Evolutionary conservation across 1,139 yeast species (phyloP).

Genomic region (Candida glucosophila): DNA sequence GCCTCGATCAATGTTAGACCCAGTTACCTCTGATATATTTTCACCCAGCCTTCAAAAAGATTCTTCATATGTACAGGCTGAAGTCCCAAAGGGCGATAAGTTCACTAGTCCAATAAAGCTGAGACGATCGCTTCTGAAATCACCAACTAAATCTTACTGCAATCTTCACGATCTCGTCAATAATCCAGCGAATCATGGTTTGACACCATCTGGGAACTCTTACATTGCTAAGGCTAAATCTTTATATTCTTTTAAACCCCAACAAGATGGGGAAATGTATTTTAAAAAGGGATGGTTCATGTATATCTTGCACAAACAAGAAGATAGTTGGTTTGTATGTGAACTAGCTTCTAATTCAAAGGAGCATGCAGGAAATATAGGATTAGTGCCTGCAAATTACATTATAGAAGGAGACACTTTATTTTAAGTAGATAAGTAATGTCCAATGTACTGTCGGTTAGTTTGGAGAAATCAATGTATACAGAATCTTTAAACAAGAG

Average conservation of each 20-base stretch:
- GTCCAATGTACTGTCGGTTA: too few species aligned
- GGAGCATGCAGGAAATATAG: conserved; percentile 39
- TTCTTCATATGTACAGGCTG: conserved; percentile 6
- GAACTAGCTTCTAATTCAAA: conserved; percentile 55
- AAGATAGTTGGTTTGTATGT: conserved; percentile 87
- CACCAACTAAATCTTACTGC: conserved; percentile 24
- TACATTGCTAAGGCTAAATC: conserved; percentile 59
- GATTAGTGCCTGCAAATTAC: conserved; percentile 80
- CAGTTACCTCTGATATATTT: too few species aligned
- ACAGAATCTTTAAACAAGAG: too few species aligned
- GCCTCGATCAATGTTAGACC: conserved; percentile 37
- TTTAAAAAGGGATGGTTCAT: conserved; percentile 73
- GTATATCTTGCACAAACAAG: conserved; percentile 64
- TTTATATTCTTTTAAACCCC: conserved; percentile 63
- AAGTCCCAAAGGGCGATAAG: too few species aligned
- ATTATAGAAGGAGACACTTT: conserved; percentile 25
- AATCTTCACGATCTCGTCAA: conserved; percentile 22
- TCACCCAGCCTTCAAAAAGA: too few species aligned
- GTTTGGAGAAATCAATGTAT: too few species aligned
- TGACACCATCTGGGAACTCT: conserved; percentile 34
- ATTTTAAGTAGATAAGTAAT: conserved; percentile 8
- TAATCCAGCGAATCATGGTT: conserved; percentile 9
- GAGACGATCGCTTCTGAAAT: conserved; percentile 18
- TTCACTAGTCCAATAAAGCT: too few species aligned
- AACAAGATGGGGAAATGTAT: conserved; percentile 68